Evolutionary conservation across 73 alveolate species (phyloP), one percentile per base, ranked within the genome.

Genomic region (Urostyla sp.): DNA sequence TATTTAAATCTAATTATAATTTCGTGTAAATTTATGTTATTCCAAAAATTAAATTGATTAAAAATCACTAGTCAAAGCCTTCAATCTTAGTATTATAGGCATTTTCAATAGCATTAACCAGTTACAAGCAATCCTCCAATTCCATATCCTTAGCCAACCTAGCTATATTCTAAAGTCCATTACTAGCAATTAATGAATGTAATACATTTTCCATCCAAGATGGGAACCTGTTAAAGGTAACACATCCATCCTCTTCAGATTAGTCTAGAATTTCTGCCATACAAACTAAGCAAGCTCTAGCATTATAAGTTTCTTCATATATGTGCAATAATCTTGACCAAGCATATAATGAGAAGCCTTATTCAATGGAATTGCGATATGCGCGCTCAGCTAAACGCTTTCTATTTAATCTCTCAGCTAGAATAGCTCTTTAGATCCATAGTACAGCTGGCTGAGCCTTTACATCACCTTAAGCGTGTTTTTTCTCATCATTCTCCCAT

Each of bases 201-300:
- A 87, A 61, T 7, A 63, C 53, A 36, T 75, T 72, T 36, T 87
- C 94, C 6, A 80, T 30, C 94, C 94, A 87, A 23, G 60, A 44
- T 16, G 94, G 94, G 18, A 87, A 44, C 38, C 49, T 72, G 5
- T 61, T 27, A 36, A 51, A 80, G 5, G 44, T 20, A 16, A 34
- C 80, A 23, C 59, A 67, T 30, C 89, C 94, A 54, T 87, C 87
- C 26, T 87, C 94, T 37, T 84, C 94, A 6, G 89, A 82, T 63
- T 87, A 77, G 53, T 87, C 89, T 21, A 87, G 45, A 7, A 87
- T 75, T 52, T 87, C 94, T 18, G 89, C 89, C 40, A 87, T 80
- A 43, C 94, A 87, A 15, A 87, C 91, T 4, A 87, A 44, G 40
- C 89, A 86, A 10, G 94, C 94, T 56, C 81, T 87, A 0, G 94